Evolutionary conservation across 2,329 filamentous ascomycete genomes (phyloP), one percentile per base, ranked within the genome.

Genomic region (Trichophyton rubrum): DNA sequence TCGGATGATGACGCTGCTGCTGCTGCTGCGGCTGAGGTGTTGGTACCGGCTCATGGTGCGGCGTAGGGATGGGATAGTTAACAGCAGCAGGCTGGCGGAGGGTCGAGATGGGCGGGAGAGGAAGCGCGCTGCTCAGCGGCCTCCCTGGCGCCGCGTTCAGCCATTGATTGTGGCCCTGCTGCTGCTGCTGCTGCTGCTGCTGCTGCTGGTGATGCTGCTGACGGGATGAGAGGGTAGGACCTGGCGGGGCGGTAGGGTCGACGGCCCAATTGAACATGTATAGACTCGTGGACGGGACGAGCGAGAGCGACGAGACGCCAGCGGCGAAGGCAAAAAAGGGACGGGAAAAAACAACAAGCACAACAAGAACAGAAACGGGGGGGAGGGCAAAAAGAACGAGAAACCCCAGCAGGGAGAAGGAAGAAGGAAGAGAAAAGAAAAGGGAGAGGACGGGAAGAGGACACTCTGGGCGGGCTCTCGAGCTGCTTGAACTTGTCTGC

Each of bases 201-300:
- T 57, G 55, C 33, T 57, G 55, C 55, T 57, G 55, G 33, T 57
- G 55, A 41, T 57, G 55, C 20, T 61, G 60, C n/a, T 62, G 59
- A 71, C 71, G 69, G 58, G 38, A 49, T 30, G 61, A 59, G 30
- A 47, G 33, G 11, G 61, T 56, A 45, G 62, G 63, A 62, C 65
- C 66, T 66, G 63, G 65, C 30, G 55, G 55, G 56, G 60, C 47
- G 33, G 53, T 55, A 38, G 59, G 41, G 40, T 60, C 61, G 59
- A 62, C 61, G 33, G 53, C 49, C 61, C 61, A 62, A 59, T 56
- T 60, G 53, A 57, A 62, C 61, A 62, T 62, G 59, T 62, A 55
- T 59, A 47, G 20, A 35, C 20, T 8, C 49, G 49, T 30, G 22
- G 20, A 53, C 49, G 49, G 22, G 55, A 47, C 27, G 30, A 58